Conservation (phyloP, 306 rosid species). For the Cicer cuneatum region DNA sequence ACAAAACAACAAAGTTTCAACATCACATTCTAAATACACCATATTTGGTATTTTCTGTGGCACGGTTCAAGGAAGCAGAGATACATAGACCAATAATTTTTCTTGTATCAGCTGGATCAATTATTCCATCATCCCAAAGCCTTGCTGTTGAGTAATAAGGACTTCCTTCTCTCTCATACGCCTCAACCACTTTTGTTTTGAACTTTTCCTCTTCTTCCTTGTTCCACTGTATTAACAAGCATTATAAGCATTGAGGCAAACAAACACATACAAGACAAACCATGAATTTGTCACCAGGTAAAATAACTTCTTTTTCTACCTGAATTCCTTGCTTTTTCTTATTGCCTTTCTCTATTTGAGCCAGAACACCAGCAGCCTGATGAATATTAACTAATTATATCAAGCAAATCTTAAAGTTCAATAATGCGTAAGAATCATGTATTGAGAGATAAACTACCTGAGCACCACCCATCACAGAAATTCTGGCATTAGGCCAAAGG, state of each 20-base stretch:
- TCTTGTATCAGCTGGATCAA: slow-evolving; percentile 97
- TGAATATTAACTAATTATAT: slow-evolving; percentile 27
- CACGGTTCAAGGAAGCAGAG: slow-evolving; percentile 79
- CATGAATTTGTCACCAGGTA: slow-evolving; percentile 2
- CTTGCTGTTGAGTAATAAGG: slow-evolving; percentile 93
- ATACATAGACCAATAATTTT: slow-evolving; percentile 74
- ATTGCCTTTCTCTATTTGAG: slow-evolving; percentile 85
- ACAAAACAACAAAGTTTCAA: slow-evolving; percentile 32
- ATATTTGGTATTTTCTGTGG: slow-evolving; percentile 70
- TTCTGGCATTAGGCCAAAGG: slow-evolving; percentile 95
- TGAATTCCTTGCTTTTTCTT: slow-evolving; percentile 92
- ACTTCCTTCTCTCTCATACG: slow-evolving; percentile 84
- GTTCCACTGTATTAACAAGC: slow-evolving; percentile 65
- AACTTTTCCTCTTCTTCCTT: slow-evolving; percentile 90
- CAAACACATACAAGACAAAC: slow-evolving; percentile 33
- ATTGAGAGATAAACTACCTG: slow-evolving; percentile 64
- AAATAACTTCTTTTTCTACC: slow-evolving; percentile 53
- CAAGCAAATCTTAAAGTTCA: slow-evolving; percentile 9
- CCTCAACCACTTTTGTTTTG: slow-evolving; percentile 76
- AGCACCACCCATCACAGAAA: slow-evolving; percentile 98
- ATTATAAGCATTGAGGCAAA: background rate
- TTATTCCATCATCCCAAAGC: slow-evolving; percentile 95
- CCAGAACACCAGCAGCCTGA: slow-evolving; percentile 95
- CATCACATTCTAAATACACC: slow-evolving; percentile 92
- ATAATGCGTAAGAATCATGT: slow-evolving; percentile 28